Conservation (phyloP, 257 asterid species). For the Solanum piurae region DNA sequence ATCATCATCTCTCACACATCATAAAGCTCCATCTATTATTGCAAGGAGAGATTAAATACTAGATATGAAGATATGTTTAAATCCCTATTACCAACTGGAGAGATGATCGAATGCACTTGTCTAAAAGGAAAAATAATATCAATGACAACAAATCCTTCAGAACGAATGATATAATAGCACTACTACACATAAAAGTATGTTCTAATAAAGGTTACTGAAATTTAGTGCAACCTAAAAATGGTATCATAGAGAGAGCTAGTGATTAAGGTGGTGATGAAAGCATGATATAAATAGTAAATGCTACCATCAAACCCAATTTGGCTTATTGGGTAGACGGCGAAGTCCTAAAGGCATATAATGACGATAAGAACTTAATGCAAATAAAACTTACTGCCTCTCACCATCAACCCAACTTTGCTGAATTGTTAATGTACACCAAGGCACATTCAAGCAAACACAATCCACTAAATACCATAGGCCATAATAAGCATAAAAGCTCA, state of each 20-base stretch:
- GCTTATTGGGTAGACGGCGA: too few relatives aligned
- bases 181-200: not conserved
- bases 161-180: not conserved
- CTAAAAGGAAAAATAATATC: not conserved
- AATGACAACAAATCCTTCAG: not conserved
- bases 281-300: not conserved
- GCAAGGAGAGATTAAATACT: not conserved
- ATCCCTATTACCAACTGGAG: not conserved
- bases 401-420: not conserved
- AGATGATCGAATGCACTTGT: not conserved
- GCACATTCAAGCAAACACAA: not conserved
- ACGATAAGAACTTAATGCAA: not conserved
- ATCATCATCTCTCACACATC: not conserved
- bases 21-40: not conserved
- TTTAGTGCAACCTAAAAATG: not conserved
- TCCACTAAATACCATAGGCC: not conserved
- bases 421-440: not conserved
- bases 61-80: not conserved
- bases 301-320: too few relatives aligned
- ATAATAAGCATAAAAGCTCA: not conserved
- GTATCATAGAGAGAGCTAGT: not conserved
- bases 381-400: not conserved
- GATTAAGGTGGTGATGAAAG: not conserved
- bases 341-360: too few relatives aligned
- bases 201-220: not conserved